phyloP scores from a whole-genome alignment of 2,329 filamentous ascomycete genomes.

The Microascus cirrosus region DNA sequence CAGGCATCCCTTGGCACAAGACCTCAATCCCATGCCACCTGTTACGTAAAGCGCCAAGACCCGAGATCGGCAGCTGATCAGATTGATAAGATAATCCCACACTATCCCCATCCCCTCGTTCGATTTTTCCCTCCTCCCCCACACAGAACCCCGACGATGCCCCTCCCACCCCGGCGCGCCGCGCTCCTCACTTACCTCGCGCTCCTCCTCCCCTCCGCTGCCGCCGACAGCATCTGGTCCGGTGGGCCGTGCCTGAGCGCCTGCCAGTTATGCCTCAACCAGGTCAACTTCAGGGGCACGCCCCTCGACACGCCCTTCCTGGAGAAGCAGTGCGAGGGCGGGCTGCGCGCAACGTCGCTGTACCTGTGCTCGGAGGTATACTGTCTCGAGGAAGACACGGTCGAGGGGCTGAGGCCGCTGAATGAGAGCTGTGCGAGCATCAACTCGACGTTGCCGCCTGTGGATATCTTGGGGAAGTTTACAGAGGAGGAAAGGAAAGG shows the following conservation, averaged over 20 bases:
- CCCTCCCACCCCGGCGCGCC: not conserved
- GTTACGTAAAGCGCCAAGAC: not conserved
- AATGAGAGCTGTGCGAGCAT: conserved; percentile 21
- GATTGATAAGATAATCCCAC: conserved; percentile 1
- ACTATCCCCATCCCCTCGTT: not conserved
- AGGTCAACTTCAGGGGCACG: not conserved
- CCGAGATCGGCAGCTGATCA: not conserved
- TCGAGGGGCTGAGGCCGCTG: conserved; percentile 13
- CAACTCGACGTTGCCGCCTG: conserved; percentile 17
- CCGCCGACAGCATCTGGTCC: not conserved
- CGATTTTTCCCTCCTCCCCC: not conserved
- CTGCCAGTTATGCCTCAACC: conserved; percentile 3
- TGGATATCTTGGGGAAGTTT: conserved; percentile 21
- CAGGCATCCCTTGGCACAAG: not conserved
- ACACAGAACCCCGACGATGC: not conserved
- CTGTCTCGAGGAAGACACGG: conserved; percentile 17
- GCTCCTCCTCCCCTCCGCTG: not conserved
- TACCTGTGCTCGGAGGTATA: conserved; percentile 25
- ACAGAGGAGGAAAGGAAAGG: conserved; percentile 14
- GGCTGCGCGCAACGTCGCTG: conserved; percentile 24
- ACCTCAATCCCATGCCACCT: not conserved
- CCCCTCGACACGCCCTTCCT: not conserved
- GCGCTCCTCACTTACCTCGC: not conserved
- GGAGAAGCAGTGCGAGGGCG: not conserved
- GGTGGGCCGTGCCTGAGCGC: conserved; percentile 1